These are phyloP conservation scores for Erodium texanum DNA, from an alignment of 441 rosid species.

Conservation along the genomic window DNA sequence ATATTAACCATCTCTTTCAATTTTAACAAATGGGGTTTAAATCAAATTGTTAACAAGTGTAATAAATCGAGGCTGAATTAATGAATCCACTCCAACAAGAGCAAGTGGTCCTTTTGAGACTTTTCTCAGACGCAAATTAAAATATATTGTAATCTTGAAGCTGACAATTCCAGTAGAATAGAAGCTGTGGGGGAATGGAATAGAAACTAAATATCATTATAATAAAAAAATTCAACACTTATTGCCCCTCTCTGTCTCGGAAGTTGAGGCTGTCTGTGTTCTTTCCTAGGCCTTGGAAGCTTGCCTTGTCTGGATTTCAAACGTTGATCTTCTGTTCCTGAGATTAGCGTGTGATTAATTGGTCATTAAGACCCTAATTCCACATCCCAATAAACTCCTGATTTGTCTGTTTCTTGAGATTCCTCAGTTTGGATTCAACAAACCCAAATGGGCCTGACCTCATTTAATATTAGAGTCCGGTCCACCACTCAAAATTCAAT, in stretches of 20 bases:
- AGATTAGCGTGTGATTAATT: conserved; percentile 2
- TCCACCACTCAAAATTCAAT: too few relatives aligned
- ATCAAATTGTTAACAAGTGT: too few relatives aligned
- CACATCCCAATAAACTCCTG: conserved; percentile 40
- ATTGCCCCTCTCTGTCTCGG: conserved; percentile 11
- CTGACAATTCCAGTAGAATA: conserved; percentile 86
- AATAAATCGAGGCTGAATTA: background rate
- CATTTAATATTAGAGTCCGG: background rate
- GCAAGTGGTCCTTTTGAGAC: conserved; percentile 1
- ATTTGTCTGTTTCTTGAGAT: conserved; percentile 45
- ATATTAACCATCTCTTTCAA: too few relatives aligned
- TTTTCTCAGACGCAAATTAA: background rate
- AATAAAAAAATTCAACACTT: too few relatives aligned
- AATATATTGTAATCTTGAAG: background rate
- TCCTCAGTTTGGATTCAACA: conserved; percentile 34
- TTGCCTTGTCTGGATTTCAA: conserved; percentile 31
- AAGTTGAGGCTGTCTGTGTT: background rate
- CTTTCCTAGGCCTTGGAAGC: background rate
- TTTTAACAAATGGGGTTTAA: too few relatives aligned
- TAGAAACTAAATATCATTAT: conserved; percentile 36
- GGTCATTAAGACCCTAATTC: too few relatives aligned
- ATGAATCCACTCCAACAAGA: background rate
- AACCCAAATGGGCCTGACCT: conserved; percentile 7
- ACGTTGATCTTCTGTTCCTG: conserved; percentile 10
- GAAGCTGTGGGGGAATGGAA: conserved; percentile 88